Evolutionary conservation across 805 yeast species (phyloP).

Genomic region (Komagataella ulmi): DNA sequence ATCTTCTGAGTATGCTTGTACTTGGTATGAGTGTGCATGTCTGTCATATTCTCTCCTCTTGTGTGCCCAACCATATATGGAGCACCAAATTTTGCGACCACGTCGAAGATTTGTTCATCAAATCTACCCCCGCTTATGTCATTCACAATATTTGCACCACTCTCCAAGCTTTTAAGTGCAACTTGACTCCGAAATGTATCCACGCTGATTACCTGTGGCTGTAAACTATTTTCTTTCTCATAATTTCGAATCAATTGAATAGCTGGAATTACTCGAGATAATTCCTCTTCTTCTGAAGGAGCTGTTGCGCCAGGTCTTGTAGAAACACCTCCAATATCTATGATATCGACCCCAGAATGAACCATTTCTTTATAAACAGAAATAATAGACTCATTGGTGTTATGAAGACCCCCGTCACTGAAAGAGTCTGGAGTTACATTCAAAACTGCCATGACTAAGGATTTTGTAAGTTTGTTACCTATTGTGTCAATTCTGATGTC

Average conservation of each 20-base stretch:
- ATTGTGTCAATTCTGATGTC: conserved; percentile 30
- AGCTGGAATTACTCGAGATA: conserved; percentile 57
- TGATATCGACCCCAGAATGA: conserved; percentile 50
- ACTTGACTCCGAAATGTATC: conserved; percentile 78
- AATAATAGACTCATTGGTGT: conserved; percentile 12
- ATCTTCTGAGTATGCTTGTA: neutral
- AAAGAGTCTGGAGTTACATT: conserved; percentile 93
- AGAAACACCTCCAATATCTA: conserved; percentile 92
- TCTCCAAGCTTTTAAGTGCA: conserved; percentile 51
- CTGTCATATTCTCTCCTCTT: conserved; percentile 71
- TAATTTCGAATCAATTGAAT: conserved; percentile 41
- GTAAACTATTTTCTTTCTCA: conserved; percentile 18
- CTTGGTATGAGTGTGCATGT: conserved; percentile 13
- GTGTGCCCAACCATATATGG: conserved; percentile 79
- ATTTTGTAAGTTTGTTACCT: conserved; percentile 25
- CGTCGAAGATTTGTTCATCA: conserved; percentile 53
- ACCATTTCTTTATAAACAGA: conserved; percentile 35
- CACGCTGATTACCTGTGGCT: conserved; percentile 41
- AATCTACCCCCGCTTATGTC: conserved; percentile 76
- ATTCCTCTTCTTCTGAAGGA: conserved; percentile 52
- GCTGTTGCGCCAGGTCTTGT: conserved; percentile 76
- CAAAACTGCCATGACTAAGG: conserved; percentile 75
- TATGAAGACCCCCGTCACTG: conserved; percentile 67
- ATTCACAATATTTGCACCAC: conserved; percentile 86
- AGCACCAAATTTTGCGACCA: conserved; percentile 56